Percentiles rank a stretch among this genome's conserved stretches.
These are phyloP conservation scores for Brettanomyces nanus DNA, from an alignment of 805 yeast species.

Conservation along the genomic window DNA sequence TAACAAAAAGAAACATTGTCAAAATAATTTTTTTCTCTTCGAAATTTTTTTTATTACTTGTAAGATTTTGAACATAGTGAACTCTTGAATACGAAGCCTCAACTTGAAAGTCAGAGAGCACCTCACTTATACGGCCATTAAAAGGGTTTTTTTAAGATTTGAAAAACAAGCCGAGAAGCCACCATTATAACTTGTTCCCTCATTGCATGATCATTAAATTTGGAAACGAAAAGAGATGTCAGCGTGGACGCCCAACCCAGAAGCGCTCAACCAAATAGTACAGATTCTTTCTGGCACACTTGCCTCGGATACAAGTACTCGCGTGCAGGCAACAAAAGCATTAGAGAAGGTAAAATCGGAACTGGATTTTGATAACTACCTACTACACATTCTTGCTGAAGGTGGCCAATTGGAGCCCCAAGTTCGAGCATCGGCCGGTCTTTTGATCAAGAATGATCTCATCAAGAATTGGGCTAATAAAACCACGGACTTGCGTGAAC, in stretches of 20 bases:
- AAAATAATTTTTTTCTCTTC: too few relatives aligned
- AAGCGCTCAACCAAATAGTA: slow-evolving; percentile 55
- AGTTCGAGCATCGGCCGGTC: slow-evolving; percentile 82
- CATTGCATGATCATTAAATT: too few relatives aligned
- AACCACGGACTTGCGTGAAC: slow-evolving; percentile 24
- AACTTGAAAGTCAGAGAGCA: too few relatives aligned
- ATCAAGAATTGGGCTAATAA: slow-evolving; percentile 29
- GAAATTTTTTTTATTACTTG: too few relatives aligned
- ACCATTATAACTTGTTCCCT: too few relatives aligned
- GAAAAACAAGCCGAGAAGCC: too few relatives aligned
- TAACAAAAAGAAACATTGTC: too few relatives aligned
- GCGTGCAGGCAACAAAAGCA: slow-evolving; percentile 66
- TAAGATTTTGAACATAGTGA: too few relatives aligned
- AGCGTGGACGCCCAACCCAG: slow-evolving; percentile 62
- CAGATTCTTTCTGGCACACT: slow-evolving; percentile 64
- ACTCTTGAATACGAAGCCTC: too few relatives aligned
- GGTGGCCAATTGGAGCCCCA: slow-evolving; percentile 43
- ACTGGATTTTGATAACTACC: slow-evolving; percentile 75
- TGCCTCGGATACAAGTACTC: slow-evolving; percentile 44
- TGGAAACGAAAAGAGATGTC: slow-evolving; percentile 23
- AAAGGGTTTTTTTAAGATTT: too few relatives aligned
- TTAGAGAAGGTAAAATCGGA: slow-evolving; percentile 61
- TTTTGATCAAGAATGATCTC: slow-evolving; percentile 73
- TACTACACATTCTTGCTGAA: slow-evolving; percentile 57
- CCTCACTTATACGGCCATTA: too few relatives aligned